These are phyloP conservation scores for Microthlaspi erraticum DNA, from an alignment of 345 rosid genomes.

Conservation along the genomic window DNA sequence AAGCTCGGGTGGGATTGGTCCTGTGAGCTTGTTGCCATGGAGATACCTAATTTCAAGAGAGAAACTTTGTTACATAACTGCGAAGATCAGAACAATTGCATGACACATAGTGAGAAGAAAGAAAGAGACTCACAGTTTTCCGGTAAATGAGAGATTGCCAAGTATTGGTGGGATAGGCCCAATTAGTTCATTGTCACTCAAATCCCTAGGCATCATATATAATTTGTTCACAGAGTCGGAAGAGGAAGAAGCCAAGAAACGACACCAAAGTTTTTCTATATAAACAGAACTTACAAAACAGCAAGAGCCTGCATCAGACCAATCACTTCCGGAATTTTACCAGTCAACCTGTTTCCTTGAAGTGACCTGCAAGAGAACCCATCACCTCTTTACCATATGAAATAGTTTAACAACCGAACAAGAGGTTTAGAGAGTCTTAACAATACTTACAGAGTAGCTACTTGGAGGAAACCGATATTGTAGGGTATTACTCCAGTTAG, in stretches of 20 bases:
- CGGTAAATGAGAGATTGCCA: conserved; percentile 91
- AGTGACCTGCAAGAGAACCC: conserved; percentile 63
- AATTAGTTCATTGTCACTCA: conserved; percentile 84
- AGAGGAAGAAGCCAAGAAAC: background rate
- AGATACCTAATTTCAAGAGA: conserved; percentile 62
- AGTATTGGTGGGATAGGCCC: conserved; percentile 88
- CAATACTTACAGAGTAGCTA: conserved; percentile 82
- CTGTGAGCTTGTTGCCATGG: conserved; percentile 89
- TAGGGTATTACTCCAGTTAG: conserved; percentile 86
- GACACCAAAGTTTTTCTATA: background rate
- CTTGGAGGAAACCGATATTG: conserved; percentile 93
- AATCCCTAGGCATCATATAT: conserved; percentile 57
- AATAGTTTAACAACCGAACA: background rate
- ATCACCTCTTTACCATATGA: background rate
- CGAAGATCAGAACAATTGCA: background rate
- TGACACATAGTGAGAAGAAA: background rate
- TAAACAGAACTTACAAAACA: conserved; percentile 66
- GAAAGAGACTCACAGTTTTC: conserved; percentile 67
- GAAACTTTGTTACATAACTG: background rate
- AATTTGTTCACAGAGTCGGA: background rate
- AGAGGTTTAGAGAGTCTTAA: background rate
- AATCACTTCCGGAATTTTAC: conserved; percentile 84
- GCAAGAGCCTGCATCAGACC: conserved; percentile 99
- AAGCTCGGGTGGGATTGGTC: conserved; percentile 88
- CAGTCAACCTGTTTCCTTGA: conserved; percentile 80